These are phyloP conservation scores for Termitomyces sp. DNA, from an alignment of 768 basidiomycete genomes.

Conservation along the genomic window DNA sequence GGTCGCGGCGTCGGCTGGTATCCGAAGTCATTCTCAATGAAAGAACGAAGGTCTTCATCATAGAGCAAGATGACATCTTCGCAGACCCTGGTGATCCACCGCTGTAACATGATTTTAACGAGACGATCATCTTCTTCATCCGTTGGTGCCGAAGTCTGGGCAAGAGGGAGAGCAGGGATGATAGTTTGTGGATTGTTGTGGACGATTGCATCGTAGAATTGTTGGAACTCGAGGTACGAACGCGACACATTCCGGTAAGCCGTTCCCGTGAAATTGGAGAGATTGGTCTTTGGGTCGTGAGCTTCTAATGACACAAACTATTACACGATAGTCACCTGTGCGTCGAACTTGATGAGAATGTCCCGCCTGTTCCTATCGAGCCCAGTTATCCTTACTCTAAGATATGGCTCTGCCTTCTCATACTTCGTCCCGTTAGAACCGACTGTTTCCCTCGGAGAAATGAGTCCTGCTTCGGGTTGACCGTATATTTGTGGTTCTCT, in stretches of 20 bases:
- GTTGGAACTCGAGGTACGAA: conserved; percentile 91
- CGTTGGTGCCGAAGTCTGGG: conserved; percentile 93
- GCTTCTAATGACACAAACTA: neutral
- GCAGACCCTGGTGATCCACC: conserved; percentile 91
- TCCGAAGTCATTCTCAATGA: conserved; percentile 97
- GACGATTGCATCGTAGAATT: conserved; percentile 87
- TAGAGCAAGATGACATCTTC: conserved; percentile 83
- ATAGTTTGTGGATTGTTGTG: conserved; percentile 95
- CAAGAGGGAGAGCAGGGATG: conserved; percentile 90
- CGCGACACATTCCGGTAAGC: conserved; percentile 93
- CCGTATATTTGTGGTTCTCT: conserved; percentile 85
- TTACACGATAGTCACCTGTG: conserved; percentile 58
- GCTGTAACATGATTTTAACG: conserved; percentile 90
- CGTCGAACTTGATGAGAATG: conserved; percentile 90
- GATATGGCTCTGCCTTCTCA: conserved; percentile 77
- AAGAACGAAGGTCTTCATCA: conserved; percentile 92
- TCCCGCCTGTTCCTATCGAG: conserved; percentile 95
- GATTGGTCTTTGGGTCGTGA: conserved; percentile 65
- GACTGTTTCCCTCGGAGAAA: conserved; percentile 65
- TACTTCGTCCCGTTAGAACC: conserved; percentile 64
- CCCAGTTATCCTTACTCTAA: conserved; percentile 84
- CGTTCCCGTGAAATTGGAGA: conserved; percentile 84
- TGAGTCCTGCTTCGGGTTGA: conserved; percentile 76
- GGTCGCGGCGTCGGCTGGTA: conserved; percentile 81
- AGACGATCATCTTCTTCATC: conserved; percentile 98